Evolutionary conservation across 768 basidiomycete genomes (phyloP), one percentile per base, ranked within the genome.

Genomic region (Suillus luteus): DNA sequence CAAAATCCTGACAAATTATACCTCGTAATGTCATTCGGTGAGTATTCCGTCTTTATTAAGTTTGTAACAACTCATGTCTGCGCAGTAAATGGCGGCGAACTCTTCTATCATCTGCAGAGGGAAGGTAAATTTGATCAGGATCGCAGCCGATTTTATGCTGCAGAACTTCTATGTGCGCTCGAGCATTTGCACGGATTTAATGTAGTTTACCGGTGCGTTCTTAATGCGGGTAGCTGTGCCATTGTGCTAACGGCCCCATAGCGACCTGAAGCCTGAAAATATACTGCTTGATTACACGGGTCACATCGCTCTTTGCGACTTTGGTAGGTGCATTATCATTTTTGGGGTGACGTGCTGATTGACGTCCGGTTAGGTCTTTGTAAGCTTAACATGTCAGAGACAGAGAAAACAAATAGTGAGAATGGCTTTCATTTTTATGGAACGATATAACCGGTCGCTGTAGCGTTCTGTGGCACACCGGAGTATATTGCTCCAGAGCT

Each of bases 401-500:
- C 90, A 1, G 96, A 98, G 75, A 96, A 96, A 75, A 99, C 96
- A 19, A 98, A 98, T 78, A 99, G 92, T 93, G 71, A 68, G 87
- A 73, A n/a, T 37, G 19, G 33, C 31, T 27, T 9, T 24, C 2
- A 37, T 48, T 51, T 15, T 35, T 5, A 12, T 54, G 24, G 46
- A 49, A n/a, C 10, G 3, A 37, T 41, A 67, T 64, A 70, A 64
- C 35, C 54, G 5, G 15, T 17, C 31, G 62, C 62, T 62, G 38
- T 67, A 93, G 91, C 95, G 9, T 99, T 99, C 83, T 99, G 96
- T 72, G 96, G 96, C 8, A 99, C 96, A 6, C 96, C 96, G 1
- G 96, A 99, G 75, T 99, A 99, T 77, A 99, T 99, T 70, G 95
- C 96, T 9, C 96, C 96, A 0, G 96, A 99, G 74, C 85, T 99